Evolutionary conservation across 768 basidiomycete genomes (phyloP), one percentile per base, ranked within the genome.

Genomic region (Pleurotus cornucopiae): DNA sequence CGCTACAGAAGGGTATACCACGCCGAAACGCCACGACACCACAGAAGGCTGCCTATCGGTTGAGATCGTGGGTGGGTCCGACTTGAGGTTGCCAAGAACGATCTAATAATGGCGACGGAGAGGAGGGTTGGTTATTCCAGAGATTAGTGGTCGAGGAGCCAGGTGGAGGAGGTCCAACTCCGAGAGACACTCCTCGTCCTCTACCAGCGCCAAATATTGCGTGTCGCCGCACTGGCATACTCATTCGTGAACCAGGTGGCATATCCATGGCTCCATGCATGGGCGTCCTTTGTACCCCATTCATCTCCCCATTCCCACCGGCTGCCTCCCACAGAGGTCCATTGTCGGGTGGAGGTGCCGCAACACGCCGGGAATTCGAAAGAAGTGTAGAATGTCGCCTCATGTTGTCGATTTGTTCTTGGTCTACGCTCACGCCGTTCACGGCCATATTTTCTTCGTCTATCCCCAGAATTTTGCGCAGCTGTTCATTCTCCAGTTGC

Each of bases 381-480:
- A 73, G 61, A 49, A 72, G 68, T 26, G 69, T 69, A 54, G 66
- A 64, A 51, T 66, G 71, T 21, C 76, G 70, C 46, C 69, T 39
- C 39, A 53, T 72, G 55, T 72, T 77, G 65, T 78, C 74, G 38
- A 72, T 57, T 62, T 74, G 67, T 44, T 82, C 79, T 49, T 78
- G 67, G 55, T 85, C 83, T 26, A 83, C 56, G 0, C 69, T 72
- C 41, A 88, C 71, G 6, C 86, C 84, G 45, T 75, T 76, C 44
- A 76, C 78, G 1, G 70, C 69, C 53, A 88, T 73, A 40, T 73
- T 77, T 21, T 69, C 77, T 37, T 75, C 68, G 68, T 90, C 88
- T 58, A 98, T 93, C 14, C 82, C 84, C 46, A 99, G 73, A 70
- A 89, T 67, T 63, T 77, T 77, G 49, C 96, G 77, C 49, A 99